A percentile compares a stretch with the other conserved stretches of the same genome.
These are phyloP conservation scores for Bretschneidera sinensis DNA, from an alignment of 345 rosid genomes.

Conservation along the genomic window DNA sequence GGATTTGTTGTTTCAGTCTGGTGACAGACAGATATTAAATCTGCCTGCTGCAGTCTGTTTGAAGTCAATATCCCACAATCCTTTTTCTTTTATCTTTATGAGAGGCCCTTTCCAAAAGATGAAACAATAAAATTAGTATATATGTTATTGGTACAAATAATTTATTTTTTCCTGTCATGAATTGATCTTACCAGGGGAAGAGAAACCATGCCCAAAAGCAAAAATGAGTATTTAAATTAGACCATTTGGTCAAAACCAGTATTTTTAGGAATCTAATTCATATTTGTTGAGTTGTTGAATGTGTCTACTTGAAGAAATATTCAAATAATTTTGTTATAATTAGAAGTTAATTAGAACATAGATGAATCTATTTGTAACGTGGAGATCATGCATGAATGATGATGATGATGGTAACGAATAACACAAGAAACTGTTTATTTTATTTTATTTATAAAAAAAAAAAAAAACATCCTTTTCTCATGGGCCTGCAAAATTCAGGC, in stretches of 20 bases:
- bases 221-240: too few species aligned
- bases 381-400: too few species aligned
- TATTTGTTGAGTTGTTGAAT: too few species aligned
- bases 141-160: slow-evolving; percentile 2
- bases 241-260: too few species aligned
- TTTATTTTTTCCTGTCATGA: not conserved
- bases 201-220: not conserved
- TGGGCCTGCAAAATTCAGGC: slow-evolving; percentile 45
- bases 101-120: not conserved
- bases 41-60: slow-evolving; percentile 9
- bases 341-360: too few species aligned
- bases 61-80: not conserved
- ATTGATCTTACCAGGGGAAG: not conserved
- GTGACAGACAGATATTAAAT: slow-evolving; percentile 4
- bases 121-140: too few species aligned
- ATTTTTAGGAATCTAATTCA: too few species aligned
- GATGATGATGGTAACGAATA: not conserved
- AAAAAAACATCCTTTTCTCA: slow-evolving; percentile 18
- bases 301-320: too few species aligned
- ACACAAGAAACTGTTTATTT: slow-evolving; percentile 10
- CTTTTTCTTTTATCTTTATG: not conserved
- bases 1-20: slow-evolving; percentile 12
- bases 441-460: too few species aligned
- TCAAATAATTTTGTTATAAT: too few species aligned
- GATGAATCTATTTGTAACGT: too few species aligned